Base-by-base conservation (phyloP, 1,139 yeast genomes). In the Yamadazyma kanchanaburiensis region DNA sequence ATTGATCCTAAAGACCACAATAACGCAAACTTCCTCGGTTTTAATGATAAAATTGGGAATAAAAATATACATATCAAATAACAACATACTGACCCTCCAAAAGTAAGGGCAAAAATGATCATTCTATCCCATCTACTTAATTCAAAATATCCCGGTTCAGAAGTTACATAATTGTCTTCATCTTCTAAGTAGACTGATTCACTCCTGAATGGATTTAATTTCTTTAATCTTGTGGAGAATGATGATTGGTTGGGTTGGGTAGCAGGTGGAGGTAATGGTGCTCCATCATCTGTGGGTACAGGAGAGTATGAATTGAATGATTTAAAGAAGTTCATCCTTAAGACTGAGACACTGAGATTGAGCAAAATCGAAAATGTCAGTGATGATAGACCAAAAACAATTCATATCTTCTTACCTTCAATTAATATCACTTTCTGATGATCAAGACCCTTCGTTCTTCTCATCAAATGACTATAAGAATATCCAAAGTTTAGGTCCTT, bases 1-100 rank as follows among this genome's bases (percentile, higher is more conserved):
- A 75, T 60, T 6, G 80, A 74, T 0, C 85, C 84, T 26, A 77
- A 48, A 0, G 81, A 70, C 80, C 83, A 77, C 28, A 77, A 55
- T 12, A 75, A 44, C 12, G 81, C 79, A 52, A 77, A 77, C 46
- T 77, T 77, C 27, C 73, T 53, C 0, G 83, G 83, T 45, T 70
- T 74, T 25, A 76, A 51, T 2, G 76, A 56, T 27, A 77, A 55
- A 9, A 77, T 58, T 1, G 84, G 83, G 52, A 77, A 72, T 30
- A 77, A 54, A 36, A 75, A 60, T 30, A 77, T 62, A 44, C 82
- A 74, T 13, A 77, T 67, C 31, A 65, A 40, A 49, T 74, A 77
- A 44, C 83, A 77, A 16, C 70, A 60, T 10, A 64, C 49, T 0
- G 79, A 64, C 1, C 81, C 82, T 3, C 70, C 70, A 45, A 77